Base-by-base conservation (phyloP, 345 rosid species). In the Syzygium oleosum region DNA sequence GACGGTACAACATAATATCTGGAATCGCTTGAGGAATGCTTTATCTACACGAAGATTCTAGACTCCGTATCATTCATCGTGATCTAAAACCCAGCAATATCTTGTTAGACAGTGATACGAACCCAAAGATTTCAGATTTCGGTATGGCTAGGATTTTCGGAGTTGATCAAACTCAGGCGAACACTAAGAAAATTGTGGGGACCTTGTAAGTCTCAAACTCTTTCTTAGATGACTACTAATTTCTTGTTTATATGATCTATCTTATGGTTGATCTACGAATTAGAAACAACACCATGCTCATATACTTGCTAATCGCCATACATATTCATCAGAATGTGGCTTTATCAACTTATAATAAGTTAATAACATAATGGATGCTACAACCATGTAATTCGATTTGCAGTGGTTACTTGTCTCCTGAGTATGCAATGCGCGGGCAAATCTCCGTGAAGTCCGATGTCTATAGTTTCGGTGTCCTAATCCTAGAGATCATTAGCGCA, bases 331-430 rank as follows among this genome's bases (percentile, higher is more conserved):
- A 41, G 43, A 41, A 41, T 41, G 43, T 41, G 43, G 43, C 43
- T 41, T 41, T 41, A 41, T 41, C 43, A 41, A 41, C 43, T 41
- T 41, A 41, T 41, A 41, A 41, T n/a, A n/a, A n/a, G n/a, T n/a
- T n/a, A n/a, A n/a, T 41, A 41, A 41, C 43, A 41, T 3, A 41
- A 41, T 41, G 5, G 43, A 41, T 77, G 1, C 27, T 43, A n/a
- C 54, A 84, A 10, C 58, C 7, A 54, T 21, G 58, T 23, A 21
- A 17, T 54, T 17, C 7, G 58, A 7, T 54, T 54, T 54, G 58
- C 86, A 91, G 93, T 16, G 93, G 92, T 23, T 93, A 91, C 84
- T 90, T 90, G 90, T 91, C 91, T 78, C 92, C 92, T 0, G 93
- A 92, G 55, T 92, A 89, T 54, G 58, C 58, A 54, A 51, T 34